phyloP scores from a whole-genome alignment of 2,329 filamentous ascomycete species.

The Ophiocordyceps unilateralis region DNA sequence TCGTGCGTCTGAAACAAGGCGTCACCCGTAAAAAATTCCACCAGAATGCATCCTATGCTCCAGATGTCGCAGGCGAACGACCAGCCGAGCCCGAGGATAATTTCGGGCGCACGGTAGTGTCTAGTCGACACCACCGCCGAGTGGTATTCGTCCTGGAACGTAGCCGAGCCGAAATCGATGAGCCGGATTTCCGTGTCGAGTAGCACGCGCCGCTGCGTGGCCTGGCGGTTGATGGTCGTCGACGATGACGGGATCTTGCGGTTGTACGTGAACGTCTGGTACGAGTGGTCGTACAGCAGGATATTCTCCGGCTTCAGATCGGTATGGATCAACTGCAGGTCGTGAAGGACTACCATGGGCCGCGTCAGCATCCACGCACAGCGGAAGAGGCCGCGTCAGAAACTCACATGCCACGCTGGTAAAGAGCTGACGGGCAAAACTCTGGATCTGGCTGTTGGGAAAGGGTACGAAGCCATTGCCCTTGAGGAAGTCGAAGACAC shows the following conservation, averaged over 20 bases:
- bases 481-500: constrained; percentile 96
- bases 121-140: constrained; percentile 54
- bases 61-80: constrained; percentile 57
- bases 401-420: constrained; percentile 94
- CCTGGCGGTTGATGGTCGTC: constrained; percentile 38
- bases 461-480: constrained; percentile 91
- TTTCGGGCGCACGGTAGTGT: constrained; percentile 54
- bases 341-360: constrained; percentile 57
- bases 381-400: background rate
- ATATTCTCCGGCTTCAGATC: constrained; percentile 58
- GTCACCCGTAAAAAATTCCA: constrained; percentile 56
- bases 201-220: constrained; percentile 45
- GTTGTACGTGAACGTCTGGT: constrained; percentile 56
- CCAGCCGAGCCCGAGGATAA: constrained; percentile 54
- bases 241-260: constrained; percentile 53
- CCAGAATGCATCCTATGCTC: constrained; percentile 57
- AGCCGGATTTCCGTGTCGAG: constrained; percentile 52
- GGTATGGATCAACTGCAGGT: constrained; percentile 93
- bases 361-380: background rate
- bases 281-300: constrained; percentile 44
- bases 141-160: constrained; percentile 57
- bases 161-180: constrained; percentile 57
- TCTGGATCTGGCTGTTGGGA: constrained; percentile 95
- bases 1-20: constrained; percentile 58
- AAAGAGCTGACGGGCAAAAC: constrained; percentile 84